A percentile compares a stretch with the other conserved stretches of the same genome.
Conservation (phyloP, 1,139 yeast genomes). For the Suhomyces yuchorum region DNA sequence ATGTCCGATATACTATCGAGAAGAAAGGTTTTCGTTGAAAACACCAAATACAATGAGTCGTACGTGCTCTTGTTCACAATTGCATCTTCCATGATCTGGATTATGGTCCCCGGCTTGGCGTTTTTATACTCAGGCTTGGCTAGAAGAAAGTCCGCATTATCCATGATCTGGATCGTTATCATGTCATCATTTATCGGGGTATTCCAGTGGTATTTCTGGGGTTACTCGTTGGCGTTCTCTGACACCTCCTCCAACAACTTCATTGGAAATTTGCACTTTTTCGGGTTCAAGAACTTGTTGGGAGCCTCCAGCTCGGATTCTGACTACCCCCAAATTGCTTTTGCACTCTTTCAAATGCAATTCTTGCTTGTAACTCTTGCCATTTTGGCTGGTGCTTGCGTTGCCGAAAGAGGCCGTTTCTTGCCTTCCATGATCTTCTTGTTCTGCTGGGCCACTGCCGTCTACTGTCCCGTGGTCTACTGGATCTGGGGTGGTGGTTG, state of each 20-base stretch:
- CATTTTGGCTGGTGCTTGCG: slow-evolving; percentile 86
- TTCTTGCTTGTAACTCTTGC: slow-evolving; percentile 89
- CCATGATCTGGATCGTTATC: slow-evolving; percentile 81
- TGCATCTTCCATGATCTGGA: slow-evolving; percentile 77
- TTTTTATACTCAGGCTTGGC: slow-evolving; percentile 92
- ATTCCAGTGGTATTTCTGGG: slow-evolving; percentile 98
- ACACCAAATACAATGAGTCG: slow-evolving; percentile 45
- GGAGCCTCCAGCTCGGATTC: slow-evolving; percentile 48
- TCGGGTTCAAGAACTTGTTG: slow-evolving; percentile 76
- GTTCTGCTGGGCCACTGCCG: slow-evolving; percentile 88
- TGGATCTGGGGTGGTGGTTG: slow-evolving; percentile 98
- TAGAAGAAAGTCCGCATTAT: slow-evolving; percentile 85
- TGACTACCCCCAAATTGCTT: slow-evolving; percentile 78
- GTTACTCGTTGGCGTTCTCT: slow-evolving; percentile 87
- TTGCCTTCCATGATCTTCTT: slow-evolving; percentile 81
- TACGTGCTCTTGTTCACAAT: slow-evolving; percentile 48
- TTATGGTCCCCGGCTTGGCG: slow-evolving; percentile 95
- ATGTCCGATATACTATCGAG: slow-evolving; percentile 16
- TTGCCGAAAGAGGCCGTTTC: slow-evolving; percentile 89
- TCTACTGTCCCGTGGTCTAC: slow-evolving; percentile 88
- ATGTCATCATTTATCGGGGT: slow-evolving; percentile 78
- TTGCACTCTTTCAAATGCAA: slow-evolving; percentile 87
- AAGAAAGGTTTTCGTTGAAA: slow-evolving; percentile 42
- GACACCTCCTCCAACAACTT: slow-evolving; percentile 73
- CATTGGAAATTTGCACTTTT: slow-evolving; percentile 81